phyloP scores from a whole-genome alignment of 2,329 filamentous ascomycete species.

The Helminthosporium solani region DNA sequence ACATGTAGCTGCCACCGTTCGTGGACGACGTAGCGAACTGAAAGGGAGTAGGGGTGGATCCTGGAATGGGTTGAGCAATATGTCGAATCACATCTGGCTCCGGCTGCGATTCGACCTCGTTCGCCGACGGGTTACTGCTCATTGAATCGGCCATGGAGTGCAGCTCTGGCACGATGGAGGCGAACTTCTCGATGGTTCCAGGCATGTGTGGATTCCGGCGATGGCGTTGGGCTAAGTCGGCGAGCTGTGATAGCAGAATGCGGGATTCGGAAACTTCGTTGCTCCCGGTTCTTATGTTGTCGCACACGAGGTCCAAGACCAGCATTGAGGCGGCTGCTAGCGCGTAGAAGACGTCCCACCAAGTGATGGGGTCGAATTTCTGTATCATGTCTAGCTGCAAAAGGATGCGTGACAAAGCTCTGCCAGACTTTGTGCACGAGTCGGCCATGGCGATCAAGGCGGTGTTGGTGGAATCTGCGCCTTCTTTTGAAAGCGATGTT shows the following conservation, averaged over 20 bases:
- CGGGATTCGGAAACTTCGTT: constrained; percentile 30
- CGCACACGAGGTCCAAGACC: constrained; percentile 42
- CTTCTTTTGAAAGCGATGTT: constrained; percentile 30
- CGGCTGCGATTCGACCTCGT: background rate
- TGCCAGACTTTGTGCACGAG: constrained; percentile 42
- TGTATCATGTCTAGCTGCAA: constrained; percentile 40
- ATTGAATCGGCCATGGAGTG: constrained; percentile 36
- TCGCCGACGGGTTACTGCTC: constrained; percentile 5
- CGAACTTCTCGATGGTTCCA: constrained; percentile 42
- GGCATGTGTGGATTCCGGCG: constrained; percentile 38
- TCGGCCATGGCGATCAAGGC: constrained; percentile 39
- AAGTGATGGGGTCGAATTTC: constrained; percentile 44
- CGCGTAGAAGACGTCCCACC: constrained; percentile 47
- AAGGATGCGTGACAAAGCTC: constrained; percentile 35
- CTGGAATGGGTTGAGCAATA: constrained; percentile 1
- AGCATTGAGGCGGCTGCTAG: constrained; percentile 42
- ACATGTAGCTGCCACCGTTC: constrained; percentile 33
- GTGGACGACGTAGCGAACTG: constrained; percentile 24
- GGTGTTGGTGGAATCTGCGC: constrained; percentile 26
- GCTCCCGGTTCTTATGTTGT: constrained; percentile 19
- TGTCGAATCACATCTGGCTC: background rate
- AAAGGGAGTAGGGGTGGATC: constrained; percentile 12
- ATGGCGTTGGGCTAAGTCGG: constrained; percentile 35
- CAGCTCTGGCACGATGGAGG: constrained; percentile 39
- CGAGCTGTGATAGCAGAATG: constrained; percentile 37